These are phyloP conservation scores for Allodekkera sacchari DNA, from an alignment of 805 yeast genomes.

Conservation along the genomic window DNA sequence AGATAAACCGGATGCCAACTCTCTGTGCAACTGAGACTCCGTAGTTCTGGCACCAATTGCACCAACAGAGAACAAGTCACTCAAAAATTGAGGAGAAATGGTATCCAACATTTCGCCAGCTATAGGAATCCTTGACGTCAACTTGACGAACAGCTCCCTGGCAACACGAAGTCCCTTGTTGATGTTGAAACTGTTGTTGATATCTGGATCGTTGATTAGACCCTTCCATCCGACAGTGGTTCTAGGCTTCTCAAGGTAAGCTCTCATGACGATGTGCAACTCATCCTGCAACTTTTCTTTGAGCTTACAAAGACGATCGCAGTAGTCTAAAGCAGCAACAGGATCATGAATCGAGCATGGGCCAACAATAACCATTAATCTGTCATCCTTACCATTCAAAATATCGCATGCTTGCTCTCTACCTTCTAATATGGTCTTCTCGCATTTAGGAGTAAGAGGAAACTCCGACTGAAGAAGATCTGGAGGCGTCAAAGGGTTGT, in stretches of 20 bases:
- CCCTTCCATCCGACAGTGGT: conserved; percentile 99
- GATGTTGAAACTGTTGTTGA: conserved; percentile 85
- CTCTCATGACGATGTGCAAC: conserved; percentile 88
- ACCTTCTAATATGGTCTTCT: conserved; percentile 60
- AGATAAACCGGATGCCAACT: conserved; percentile 90
- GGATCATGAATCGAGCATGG: conserved; percentile 98
- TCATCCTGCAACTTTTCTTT: conserved; percentile 63
- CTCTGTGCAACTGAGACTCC: conserved; percentile 96
- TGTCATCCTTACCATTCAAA: conserved; percentile 75
- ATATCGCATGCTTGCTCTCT: conserved; percentile 69
- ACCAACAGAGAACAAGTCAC: conserved; percentile 90
- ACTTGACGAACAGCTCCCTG: conserved; percentile 74
- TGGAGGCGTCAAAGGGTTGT: conserved; percentile 94
- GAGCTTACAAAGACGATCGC: conserved; percentile 50
- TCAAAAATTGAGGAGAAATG: conserved; percentile 90
- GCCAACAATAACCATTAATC: conserved; percentile 84
- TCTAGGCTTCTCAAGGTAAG: conserved; percentile 95
- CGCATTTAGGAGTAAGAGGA: conserved; percentile 55
- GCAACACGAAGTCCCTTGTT: conserved; percentile 90
- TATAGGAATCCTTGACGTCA: conserved; percentile 81
- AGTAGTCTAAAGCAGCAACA: conserved; percentile 84
- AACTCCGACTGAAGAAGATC: conserved; percentile 82
- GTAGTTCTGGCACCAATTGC: conserved; percentile 99
- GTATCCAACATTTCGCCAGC: conserved; percentile 98
- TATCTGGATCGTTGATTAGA: conserved; percentile 92